Evolutionary conservation across 225 moss, liverwort and hornwort genomes (phyloP).

Genomic region (Pseudisothecium myosuroides): DNA sequence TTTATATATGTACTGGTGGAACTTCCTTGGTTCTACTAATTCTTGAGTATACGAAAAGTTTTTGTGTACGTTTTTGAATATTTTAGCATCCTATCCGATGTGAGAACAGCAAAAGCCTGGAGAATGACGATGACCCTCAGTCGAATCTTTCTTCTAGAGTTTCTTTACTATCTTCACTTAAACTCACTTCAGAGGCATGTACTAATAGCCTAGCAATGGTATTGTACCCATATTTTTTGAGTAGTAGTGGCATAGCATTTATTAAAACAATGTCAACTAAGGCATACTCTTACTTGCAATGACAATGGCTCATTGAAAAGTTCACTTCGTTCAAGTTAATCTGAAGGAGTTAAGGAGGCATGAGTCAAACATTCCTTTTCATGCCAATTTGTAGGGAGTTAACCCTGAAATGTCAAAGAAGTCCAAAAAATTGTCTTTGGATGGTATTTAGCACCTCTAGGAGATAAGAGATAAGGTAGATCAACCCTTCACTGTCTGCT

Average conservation of each 20-base stretch:
- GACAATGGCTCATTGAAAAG: not conserved
- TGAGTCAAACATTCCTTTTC: not conserved
- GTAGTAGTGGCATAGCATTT: not conserved
- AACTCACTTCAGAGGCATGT: not conserved
- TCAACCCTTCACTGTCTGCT: no score
- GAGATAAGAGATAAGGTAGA: no score
- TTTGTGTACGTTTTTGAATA: not conserved
- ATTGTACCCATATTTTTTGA: not conserved
- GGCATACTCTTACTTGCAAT: rapidly evolving
- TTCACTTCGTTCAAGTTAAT: not conserved
- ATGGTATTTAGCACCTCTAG: no score
- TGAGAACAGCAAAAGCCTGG: not conserved
- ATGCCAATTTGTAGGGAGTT: not conserved
- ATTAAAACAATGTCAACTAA: not conserved
- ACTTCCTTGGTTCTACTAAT: not conserved
- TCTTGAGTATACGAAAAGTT: not conserved
- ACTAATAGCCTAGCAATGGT: not conserved
- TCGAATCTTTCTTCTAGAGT: not conserved
- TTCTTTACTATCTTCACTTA: not conserved
- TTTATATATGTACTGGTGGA: not conserved
- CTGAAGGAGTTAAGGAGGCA: not conserved
- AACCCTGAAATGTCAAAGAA: not conserved
- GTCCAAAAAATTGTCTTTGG: no score
- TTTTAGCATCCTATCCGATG: not conserved
- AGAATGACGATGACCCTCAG: not conserved